Percentiles rank a stretch among this genome's conserved stretches.
phyloP scores from a whole-genome alignment of 83 land plant species.

The Diphasiastrum complanatum region DNA sequence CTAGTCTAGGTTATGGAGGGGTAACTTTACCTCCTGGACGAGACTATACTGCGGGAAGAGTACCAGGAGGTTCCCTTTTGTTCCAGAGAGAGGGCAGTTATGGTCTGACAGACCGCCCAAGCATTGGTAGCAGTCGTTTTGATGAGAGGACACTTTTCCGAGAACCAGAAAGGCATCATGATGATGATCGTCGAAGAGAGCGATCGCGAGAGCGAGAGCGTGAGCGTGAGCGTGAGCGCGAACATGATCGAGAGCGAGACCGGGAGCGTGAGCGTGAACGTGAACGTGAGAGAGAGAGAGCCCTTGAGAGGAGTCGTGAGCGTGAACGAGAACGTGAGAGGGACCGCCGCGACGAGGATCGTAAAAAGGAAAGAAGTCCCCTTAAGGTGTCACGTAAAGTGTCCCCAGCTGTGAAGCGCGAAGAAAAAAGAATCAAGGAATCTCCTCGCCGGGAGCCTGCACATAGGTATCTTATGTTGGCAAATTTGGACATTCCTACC shows the following conservation, averaged over 20 bases:
- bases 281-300: slow-evolving; percentile 16
- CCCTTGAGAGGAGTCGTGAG: slow-evolving; percentile 18
- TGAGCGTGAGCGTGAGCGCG: slow-evolving; percentile 1
- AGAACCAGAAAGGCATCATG: slow-evolving; percentile 16
- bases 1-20: slow-evolving; percentile 31
- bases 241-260: slow-evolving; percentile 9
- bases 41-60: slow-evolving; percentile 25
- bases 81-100: slow-evolving; percentile 23
- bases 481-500: no score
- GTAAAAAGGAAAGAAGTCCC: slow-evolving; percentile 28
- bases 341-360: slow-evolving; percentile 26
- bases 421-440: slow-evolving; percentile 23
- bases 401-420: slow-evolving; percentile 18
- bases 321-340: slow-evolving; percentile 28
- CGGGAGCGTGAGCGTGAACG: slow-evolving; percentile 22
- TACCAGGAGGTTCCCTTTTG: slow-evolving; percentile 20
- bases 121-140: slow-evolving; percentile 32
- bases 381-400: slow-evolving; percentile 19
- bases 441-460: slow-evolving; percentile 32
- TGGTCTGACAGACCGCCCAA: slow-evolving; percentile 27
- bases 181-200: slow-evolving; percentile 27
- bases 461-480: slow-evolving; percentile 29
- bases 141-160: slow-evolving; percentile 29
- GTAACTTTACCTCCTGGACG: slow-evolving; percentile 31
- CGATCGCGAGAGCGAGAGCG: slow-evolving; percentile 9